phyloP scores from a whole-genome alignment of 2,329 filamentous ascomycete genomes.

The Botryosphaeria dothidea region DNA sequence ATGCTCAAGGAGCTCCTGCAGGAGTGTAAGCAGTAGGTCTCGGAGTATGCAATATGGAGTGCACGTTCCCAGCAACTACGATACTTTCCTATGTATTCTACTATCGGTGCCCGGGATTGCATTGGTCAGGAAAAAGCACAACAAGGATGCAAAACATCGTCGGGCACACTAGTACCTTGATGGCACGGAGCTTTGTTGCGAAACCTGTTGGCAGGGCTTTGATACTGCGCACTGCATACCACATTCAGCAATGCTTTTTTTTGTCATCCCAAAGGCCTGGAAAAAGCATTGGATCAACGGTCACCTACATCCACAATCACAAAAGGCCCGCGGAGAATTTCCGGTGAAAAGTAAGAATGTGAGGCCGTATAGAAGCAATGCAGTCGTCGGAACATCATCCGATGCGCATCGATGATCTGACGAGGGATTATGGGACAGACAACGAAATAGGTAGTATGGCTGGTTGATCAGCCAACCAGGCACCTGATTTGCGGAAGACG shows the following conservation, averaged over 20 bases:
- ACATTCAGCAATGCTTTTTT: neutral
- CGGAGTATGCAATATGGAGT: neutral
- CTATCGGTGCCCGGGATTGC: neutral
- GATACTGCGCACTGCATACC: slow-evolving; percentile 5
- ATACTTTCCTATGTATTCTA: neutral
- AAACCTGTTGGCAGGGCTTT: neutral
- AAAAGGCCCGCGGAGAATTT: too few relatives aligned
- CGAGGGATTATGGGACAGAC: neutral
- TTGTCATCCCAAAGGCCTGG: neutral
- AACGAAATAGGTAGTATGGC: neutral
- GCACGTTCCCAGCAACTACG: neutral
- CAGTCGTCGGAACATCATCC: slow-evolving; percentile 12
- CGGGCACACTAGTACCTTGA: neutral
- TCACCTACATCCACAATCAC: neutral
- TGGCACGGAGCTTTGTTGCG: neutral
- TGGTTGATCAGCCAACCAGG: neutral
- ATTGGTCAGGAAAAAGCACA: neutral
- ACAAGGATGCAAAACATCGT: neutral
- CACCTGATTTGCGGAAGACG: neutral
- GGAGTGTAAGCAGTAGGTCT: neutral
- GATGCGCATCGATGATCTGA: neutral
- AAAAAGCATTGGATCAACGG: neutral
- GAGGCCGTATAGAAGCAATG: neutral
- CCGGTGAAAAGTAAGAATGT: neutral
- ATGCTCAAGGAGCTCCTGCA: neutral